These are phyloP conservation scores for Schizopora paradoxa DNA, from an alignment of 1,284 basidiomycete species.

Conservation along the genomic window DNA sequence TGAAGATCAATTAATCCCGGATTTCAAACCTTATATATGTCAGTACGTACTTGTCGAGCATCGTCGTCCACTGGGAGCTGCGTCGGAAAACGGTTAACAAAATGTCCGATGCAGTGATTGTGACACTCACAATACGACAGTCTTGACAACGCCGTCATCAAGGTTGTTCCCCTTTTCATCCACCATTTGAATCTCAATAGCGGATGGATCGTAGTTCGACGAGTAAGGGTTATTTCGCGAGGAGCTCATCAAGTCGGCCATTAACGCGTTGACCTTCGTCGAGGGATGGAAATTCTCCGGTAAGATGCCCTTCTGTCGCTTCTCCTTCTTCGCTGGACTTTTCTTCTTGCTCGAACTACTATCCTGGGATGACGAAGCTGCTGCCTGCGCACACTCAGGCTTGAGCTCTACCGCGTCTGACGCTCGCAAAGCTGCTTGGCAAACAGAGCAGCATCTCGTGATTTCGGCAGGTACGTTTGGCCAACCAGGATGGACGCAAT, in stretches of 20 bases:
- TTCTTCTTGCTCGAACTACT: conserved; percentile 45
- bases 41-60: conserved; percentile 80
- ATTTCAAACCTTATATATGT: conserved; percentile 8
- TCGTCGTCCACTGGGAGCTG: conserved; percentile 93
- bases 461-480: conserved; percentile 59
- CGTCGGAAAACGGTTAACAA: conserved; percentile 7
- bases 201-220: conserved; percentile 72
- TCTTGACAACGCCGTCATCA: conserved; percentile 71
- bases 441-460: conserved; percentile 66
- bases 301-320: conserved; percentile 50
- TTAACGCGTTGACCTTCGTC: conserved; percentile 79
- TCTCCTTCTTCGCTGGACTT: conserved; percentile 65
- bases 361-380: no score
- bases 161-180: conserved; percentile 68
- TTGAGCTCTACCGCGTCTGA: conserved; percentile 76
- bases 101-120: conserved; percentile 7
- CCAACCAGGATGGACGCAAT: conserved; percentile 72
- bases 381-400: conserved; percentile 40
- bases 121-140: conserved; percentile 81
- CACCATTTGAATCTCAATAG: conserved; percentile 67
- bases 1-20: conserved; percentile 24
- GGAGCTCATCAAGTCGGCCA: conserved; percentile 69
- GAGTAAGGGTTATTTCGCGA: conserved; percentile 80
- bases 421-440: conserved; percentile 58
- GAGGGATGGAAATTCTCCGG: conserved; percentile 68